These are phyloP conservation scores for Rhodotorula glutinis DNA, from an alignment of 1,284 basidiomycete genomes.

Conservation along the genomic window DNA sequence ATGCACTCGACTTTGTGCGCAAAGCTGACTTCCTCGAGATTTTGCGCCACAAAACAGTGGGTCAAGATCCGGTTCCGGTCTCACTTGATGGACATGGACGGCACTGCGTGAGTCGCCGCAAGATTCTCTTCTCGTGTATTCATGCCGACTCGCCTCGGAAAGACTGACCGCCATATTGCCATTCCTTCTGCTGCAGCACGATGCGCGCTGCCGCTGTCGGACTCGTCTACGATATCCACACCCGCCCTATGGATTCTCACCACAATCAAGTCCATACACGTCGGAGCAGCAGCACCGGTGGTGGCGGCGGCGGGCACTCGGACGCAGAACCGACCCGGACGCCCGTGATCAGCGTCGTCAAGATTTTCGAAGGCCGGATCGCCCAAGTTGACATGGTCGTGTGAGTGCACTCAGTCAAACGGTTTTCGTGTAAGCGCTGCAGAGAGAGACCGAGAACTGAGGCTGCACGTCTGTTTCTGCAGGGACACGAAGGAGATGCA, in stretches of 20 bases:
- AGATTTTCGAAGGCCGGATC: conserved; percentile 23
- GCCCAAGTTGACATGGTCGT: conserved; percentile 26
- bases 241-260: not conserved
- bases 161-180: not conserved
- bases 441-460: no score
- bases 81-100: conserved; percentile 33
- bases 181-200: not conserved
- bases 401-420: no score
- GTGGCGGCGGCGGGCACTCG: not conserved
- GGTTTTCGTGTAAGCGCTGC: no score
- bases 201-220: conserved; percentile 28
- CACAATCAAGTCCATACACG: not conserved
- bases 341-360: conserved; percentile 16
- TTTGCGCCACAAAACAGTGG: no score
- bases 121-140: not conserved
- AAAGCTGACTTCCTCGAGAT: no score
- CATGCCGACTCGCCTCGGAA: no score
- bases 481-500: conserved; percentile 2
- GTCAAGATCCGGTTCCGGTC: conserved; percentile 24
- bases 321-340: conserved; percentile 3
- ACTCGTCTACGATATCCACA: conserved; percentile 24
- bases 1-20: no score
- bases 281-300: no score
- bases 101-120: conserved; percentile 19
- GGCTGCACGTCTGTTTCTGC: not conserved